Conservation (phyloP, 495 filamentous ascomycete species). For the Aspergillus panamensis region DNA sequence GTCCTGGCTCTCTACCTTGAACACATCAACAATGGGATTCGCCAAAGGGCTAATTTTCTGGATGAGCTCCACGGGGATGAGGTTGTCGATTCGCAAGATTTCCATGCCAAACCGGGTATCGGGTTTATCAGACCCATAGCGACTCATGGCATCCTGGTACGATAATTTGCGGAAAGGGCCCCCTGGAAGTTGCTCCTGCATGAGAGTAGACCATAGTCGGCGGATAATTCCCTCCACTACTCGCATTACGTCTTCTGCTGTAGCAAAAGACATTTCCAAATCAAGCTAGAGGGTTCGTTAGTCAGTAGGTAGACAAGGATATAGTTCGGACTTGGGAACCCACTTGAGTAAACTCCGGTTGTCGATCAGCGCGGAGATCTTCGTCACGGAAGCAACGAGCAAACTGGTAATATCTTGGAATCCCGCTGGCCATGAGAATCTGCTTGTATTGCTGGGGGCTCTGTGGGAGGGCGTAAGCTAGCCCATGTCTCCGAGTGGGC, state of each 20-base stretch:
- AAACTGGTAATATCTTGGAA: constrained; percentile 83
- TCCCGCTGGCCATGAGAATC: constrained; percentile 89
- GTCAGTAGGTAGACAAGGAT: constrained; percentile 7
- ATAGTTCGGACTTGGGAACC: not conserved
- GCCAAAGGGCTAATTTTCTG: constrained; percentile 63
- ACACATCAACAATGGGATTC: constrained; percentile 65
- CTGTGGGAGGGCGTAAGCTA: constrained; percentile 88
- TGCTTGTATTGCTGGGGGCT: constrained; percentile 99
- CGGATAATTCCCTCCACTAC: constrained; percentile 63
- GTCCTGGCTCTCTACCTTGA: constrained; percentile 53
- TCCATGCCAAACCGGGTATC: constrained; percentile 66
- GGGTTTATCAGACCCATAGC: constrained; percentile 87
- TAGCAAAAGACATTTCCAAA: constrained; percentile 85
- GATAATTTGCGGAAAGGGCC: constrained; percentile 56
- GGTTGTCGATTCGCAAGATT: constrained; percentile 59
- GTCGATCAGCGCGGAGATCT: constrained; percentile 85
- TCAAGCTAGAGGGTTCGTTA: constrained; percentile 58
- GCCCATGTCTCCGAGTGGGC: constrained; percentile 69
- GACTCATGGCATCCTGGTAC: constrained; percentile 75
- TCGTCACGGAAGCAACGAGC: constrained; percentile 95
- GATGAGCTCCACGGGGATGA: constrained; percentile 63
- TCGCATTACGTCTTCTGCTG: constrained; percentile 68
- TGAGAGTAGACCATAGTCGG: constrained; percentile 49
- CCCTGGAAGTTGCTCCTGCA: constrained; percentile 38
- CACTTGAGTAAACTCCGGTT: constrained; percentile 96